These are phyloP conservation scores for Globisporangium sylvaticum DNA, from an alignment of 352 stramenopile species.

Conservation along the genomic window DNA sequence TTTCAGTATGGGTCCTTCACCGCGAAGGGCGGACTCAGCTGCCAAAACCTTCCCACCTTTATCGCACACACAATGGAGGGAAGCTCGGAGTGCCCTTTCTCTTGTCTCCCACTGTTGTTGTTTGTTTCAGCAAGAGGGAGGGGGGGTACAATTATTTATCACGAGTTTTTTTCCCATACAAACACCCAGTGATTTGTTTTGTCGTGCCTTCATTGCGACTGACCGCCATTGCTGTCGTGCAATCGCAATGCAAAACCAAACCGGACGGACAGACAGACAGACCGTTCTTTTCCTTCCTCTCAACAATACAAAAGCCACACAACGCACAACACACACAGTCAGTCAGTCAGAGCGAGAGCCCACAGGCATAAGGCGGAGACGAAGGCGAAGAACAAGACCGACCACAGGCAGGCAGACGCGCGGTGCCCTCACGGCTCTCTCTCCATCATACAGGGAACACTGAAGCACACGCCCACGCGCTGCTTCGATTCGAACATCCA, in stretches of 20 bases:
- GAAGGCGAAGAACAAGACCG: not conserved
- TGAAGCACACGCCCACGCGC: not conserved
- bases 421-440: not conserved
- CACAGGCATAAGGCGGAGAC: too few species aligned
- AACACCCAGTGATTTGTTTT: not conserved
- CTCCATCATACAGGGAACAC: not conserved
- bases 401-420: not conserved
- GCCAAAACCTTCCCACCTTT: not conserved
- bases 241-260: constrained; percentile 1
- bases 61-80: not conserved
- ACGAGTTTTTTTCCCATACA: not conserved
- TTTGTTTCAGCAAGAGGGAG: not conserved
- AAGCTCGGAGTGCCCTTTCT: not conserved
- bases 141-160: not conserved
- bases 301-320: not conserved
- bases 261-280: not conserved
- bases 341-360: too few species aligned
- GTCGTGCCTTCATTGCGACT: not conserved
- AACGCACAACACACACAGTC: not conserved
- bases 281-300: too few species aligned
- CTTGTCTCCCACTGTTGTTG: not conserved
- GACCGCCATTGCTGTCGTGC: not conserved
- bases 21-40: not conserved
- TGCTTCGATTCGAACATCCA: not conserved
- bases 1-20: not conserved